Base-by-base conservation (phyloP, 345 rosid genomes). In the Citrus medica region DNA sequence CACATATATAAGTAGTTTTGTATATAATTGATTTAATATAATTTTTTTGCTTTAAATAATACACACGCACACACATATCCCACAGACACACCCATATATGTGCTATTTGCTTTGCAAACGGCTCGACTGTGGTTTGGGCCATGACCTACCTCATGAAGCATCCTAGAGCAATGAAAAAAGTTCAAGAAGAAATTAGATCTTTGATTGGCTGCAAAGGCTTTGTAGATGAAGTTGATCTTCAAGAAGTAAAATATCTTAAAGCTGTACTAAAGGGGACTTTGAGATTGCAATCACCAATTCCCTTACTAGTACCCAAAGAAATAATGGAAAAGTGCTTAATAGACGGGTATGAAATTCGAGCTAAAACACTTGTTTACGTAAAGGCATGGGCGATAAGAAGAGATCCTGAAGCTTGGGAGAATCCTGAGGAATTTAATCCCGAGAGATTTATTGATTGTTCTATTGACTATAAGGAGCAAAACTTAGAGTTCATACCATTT, bases 181-280 rank as follows among this genome's bases (percentile, higher is more conserved):
- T 61, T 71, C 85, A 84, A 42, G 64, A 58, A 16, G 89, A 85
- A 78, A 59, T 84, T 13, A 75, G 85, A 63, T 5, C 33, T 9
- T 4, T 75, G 13, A 9, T 70, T 4, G 79, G 86, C 13, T 76
- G 76, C 14, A 84, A 77, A 66, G 77, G 83, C 1, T 78, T 82
- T n/a, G 80, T 86, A 38, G 53, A 73, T 1, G 89, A 89, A 80
- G 86, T 77, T 7, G 84, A 86, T 14, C 25, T 76, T 42, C 73
- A 69, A 27, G 27, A 25, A n/a, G 67, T 85, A 5, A 59, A 84
- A 0, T 87, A 87, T 76, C 76, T 89, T 35, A 81, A 82, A 71
- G 87, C 89, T 6, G 81, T 87, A 22, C 79, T 85, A 27, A 87
- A 86, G 73, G 90, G 85, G 79, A 79, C 86, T 28, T 74, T 82